phyloP scores from a whole-genome alignment of 148 eudicot genomes.

The Pouteria glomerata region DNA sequence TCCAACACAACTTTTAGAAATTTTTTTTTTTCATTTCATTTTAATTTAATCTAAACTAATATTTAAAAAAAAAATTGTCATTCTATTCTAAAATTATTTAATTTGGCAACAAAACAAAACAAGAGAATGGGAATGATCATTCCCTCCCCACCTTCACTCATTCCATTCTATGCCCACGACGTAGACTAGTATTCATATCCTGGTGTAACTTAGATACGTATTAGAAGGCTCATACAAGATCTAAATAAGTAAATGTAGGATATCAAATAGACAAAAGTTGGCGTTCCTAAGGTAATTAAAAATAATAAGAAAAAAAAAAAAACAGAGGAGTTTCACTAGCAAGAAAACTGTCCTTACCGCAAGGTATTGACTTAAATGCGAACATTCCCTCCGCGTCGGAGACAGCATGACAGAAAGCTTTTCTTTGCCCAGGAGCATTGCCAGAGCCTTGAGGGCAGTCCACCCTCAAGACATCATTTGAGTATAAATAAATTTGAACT shows the following conservation, averaged over 20 bases:
- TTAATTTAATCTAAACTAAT: no score
- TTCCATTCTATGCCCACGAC: background rate
- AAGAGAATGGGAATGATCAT: no score
- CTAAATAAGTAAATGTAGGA: background rate
- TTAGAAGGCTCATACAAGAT: constrained; percentile 3
- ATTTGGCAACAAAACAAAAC: background rate
- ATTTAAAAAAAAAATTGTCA: background rate
- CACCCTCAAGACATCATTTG: constrained; percentile 70
- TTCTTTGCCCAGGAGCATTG: constrained; percentile 59
- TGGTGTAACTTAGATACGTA: background rate
- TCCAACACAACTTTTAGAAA: no score
- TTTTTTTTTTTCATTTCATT: no score
- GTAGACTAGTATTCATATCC: background rate
- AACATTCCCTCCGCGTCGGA: constrained; percentile 89
- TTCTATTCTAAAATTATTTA: background rate
- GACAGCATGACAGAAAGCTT: constrained; percentile 84
- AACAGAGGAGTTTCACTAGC: background rate
- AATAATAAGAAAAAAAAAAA: no score
- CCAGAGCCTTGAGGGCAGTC: constrained; percentile 75
- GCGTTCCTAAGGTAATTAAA: background rate
- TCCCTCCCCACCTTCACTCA: background rate
- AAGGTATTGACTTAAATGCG: constrained; percentile 73
- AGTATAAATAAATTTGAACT: constrained; percentile 83
- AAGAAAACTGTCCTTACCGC: constrained; percentile 47
- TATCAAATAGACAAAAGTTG: constrained; percentile 1